These are phyloP conservation scores for Blumeria graminis DNA, from an alignment of 2,329 filamentous ascomycete species.

Conservation along the genomic window DNA sequence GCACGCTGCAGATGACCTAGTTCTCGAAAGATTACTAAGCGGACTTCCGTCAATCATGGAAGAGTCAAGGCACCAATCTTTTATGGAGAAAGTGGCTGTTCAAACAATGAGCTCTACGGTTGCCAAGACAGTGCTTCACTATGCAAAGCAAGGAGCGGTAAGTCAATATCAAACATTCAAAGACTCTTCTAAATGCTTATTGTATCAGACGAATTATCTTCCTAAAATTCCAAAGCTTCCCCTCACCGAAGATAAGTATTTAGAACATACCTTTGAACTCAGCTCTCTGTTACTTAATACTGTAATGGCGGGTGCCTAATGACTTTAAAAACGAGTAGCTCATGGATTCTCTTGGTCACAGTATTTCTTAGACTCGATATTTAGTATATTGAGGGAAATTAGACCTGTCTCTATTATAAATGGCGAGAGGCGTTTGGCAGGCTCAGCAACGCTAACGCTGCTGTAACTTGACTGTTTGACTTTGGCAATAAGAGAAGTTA, in stretches of 20 bases:
- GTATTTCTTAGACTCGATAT: no score
- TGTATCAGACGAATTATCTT: constrained; percentile 18
- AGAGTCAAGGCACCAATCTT: constrained; percentile 14
- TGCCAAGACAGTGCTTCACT: constrained; percentile 36
- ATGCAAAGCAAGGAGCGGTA: constrained; percentile 31
- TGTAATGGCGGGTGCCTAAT: no score
- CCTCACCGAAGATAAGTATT: constrained; percentile 47
- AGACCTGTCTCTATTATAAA: no score
- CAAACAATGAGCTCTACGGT: constrained; percentile 61
- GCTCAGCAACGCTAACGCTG: no score
- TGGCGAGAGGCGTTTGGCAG: no score
- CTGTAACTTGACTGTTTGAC: no score
- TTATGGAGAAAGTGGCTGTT: constrained; percentile 45
- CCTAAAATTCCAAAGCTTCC: constrained; percentile 32
- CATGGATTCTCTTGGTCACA: no score
- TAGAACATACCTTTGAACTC: constrained; percentile 45
- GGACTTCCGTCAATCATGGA: constrained; percentile 27
- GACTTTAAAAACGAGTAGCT: no score
- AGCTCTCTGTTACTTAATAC: constrained; percentile 20
- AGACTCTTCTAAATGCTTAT: not conserved
- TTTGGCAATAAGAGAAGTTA: no score
- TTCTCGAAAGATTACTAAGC: constrained; percentile 31
- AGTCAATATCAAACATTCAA: constrained; percentile 8
- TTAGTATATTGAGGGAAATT: no score
- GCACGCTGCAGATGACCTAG: constrained; percentile 18